Evolutionary conservation across 768 basidiomycete species (phyloP), one percentile per base, ranked within the genome.

Genomic region (Pleurotus cornucopiae): DNA sequence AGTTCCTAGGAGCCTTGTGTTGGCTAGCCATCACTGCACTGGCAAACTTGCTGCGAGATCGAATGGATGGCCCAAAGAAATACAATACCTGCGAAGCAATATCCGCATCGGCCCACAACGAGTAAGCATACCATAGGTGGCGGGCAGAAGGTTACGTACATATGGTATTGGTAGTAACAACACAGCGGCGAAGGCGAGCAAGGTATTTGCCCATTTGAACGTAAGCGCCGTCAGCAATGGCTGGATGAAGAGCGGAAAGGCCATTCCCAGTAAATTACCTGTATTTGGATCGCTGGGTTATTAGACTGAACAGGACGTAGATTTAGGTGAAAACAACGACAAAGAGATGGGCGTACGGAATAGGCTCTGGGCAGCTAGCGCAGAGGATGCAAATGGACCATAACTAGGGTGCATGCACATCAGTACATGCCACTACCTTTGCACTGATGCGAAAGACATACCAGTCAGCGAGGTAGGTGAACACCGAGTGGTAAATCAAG

Each of bases 161-260:
- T 80, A 83, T 11, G 83, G 84, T 53, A 89, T 83, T 0, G 81
- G 77, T 14, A 83, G 72, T 71, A 88, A 75, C 2, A 79, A 43
- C 16, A 71, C 64, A 3, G 81, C 81, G 34, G 88, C 67, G 25
- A 75, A 73, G 0, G 75, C 82, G 61, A 84, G 82, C 1, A 85
- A 69, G 7, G 79, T 83, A 58, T 78, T 80, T 1, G 83, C 82
- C 80, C 86, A 87, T 58, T 75, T 76, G 57, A 82, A 83, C 14
- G 74, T 78, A 25, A 89, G 73, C 0, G 65, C 69, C 2, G 67
- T 64, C 65, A 82, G 86, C 83, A 88, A 84, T 49, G 74, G 78
- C 14, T 73, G 66, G 5, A 82, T 81, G 68, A 88, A 88, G 6
- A 89, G 73, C 0, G 86, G 81, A 67, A 89, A 88, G 11, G 71